These are phyloP conservation scores for Gracilaria vermiculophylla DNA, from an alignment of 23 red algal genomes.

Conservation along the genomic window DNA sequence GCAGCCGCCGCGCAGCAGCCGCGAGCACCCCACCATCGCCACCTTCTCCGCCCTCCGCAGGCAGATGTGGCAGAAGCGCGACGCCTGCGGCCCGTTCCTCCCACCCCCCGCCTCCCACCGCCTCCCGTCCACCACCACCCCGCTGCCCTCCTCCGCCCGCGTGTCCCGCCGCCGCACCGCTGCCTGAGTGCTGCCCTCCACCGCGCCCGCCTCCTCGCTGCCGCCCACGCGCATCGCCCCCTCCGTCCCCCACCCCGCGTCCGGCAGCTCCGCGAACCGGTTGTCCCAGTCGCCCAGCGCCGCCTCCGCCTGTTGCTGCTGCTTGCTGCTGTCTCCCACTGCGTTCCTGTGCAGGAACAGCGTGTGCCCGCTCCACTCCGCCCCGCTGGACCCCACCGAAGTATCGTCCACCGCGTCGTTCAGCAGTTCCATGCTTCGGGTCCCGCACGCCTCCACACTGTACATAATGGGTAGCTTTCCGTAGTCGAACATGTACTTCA, in stretches of 20 bases:
- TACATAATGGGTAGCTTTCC: neutral
- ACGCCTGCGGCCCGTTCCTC: conserved; percentile 8
- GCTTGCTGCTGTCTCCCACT: neutral
- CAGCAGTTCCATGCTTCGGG: neutral
- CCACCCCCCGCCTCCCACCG: neutral
- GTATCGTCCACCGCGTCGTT: neutral
- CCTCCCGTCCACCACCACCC: neutral
- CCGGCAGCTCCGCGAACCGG: neutral
- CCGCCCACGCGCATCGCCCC: neutral
- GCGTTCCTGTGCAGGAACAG: neutral
- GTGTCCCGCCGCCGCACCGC: neutral
- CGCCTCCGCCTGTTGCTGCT: neutral
- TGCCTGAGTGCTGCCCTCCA: neutral
- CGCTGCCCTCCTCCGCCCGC: neutral
- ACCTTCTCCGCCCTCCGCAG: conserved; percentile 54
- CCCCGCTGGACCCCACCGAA: neutral
- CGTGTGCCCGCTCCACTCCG: neutral
- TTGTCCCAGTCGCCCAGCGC: neutral
- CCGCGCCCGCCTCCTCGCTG: neutral
- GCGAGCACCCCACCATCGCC: conserved; percentile 38
- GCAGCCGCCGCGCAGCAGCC: conserved; percentile 30
- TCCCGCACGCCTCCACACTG: neutral
- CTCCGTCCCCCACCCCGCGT: neutral
- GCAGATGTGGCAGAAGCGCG: conserved; percentile 71
- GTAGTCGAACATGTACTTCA: conserved; percentile 23